Evolutionary conservation across 345 rosid genomes (phyloP).

Genomic region (Salix purpurea): DNA sequence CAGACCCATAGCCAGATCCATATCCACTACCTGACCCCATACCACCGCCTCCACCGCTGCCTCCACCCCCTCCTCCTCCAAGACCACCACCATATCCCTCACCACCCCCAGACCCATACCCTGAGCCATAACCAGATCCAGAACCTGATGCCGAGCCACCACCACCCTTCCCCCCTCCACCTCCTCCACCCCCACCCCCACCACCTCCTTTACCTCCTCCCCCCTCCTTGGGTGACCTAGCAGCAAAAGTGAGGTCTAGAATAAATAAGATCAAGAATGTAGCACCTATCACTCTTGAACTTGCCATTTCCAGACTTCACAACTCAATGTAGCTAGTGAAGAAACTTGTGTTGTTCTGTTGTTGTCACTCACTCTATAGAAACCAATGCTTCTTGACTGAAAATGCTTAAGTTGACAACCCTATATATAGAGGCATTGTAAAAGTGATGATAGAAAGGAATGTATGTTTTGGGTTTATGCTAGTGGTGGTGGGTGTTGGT

Average conservation of each 20-base stretch:
- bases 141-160: conserved; percentile 9
- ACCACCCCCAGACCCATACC: conserved; percentile 36
- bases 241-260: conserved; percentile 44
- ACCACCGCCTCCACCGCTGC: not conserved
- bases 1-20: conserved; percentile 8
- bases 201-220: conserved; percentile 1
- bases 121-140: conserved; percentile 39
- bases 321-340: not conserved
- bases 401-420: conserved; percentile 1
- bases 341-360: not conserved
- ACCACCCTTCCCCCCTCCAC: conserved; percentile 41
- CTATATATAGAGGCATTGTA: conserved; percentile 14
- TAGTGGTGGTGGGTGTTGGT: conserved; percentile 5
- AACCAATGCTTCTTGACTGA: not conserved
- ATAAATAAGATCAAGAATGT: conserved; percentile 41
- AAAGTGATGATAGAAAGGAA: not conserved
- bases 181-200: conserved; percentile 38
- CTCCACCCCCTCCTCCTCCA: conserved; percentile 1
- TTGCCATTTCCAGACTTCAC: conserved; percentile 17
- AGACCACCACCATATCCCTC: conserved; percentile 3
- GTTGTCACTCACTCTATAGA: not conserved
- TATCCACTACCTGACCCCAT: conserved; percentile 9
- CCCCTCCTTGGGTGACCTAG: conserved; percentile 32
- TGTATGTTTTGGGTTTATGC: not conserved
- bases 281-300: conserved; percentile 31